A percentile compares a stretch with the other conserved stretches of the same genome.
These are phyloP conservation scores for Strobilomyces confusus DNA, from an alignment of 768 basidiomycete species.

Conservation along the genomic window DNA sequence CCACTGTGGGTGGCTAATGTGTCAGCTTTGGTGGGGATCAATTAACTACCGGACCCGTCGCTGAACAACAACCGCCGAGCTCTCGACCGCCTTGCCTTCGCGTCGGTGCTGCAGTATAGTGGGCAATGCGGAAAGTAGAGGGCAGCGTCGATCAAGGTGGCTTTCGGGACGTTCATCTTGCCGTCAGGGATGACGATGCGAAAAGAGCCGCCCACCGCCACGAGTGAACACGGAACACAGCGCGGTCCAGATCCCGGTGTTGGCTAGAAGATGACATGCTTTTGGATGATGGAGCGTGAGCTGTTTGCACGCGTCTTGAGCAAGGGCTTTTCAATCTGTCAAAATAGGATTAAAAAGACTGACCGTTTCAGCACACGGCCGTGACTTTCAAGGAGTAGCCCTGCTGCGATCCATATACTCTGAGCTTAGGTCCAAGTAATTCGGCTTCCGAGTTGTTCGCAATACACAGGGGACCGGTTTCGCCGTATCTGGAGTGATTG, in stretches of 20 bases:
- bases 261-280: conserved; percentile 8
- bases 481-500: not conserved
- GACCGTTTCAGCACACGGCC: not conserved
- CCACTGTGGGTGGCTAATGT: too few species aligned
- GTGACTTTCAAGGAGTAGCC: not conserved
- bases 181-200: too few species aligned
- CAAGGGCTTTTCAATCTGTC: too few species aligned
- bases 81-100: too few species aligned
- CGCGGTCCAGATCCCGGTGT: conserved; percentile 14
- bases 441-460: not conserved
- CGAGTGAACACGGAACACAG: conserved; percentile 1
- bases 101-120: conserved; percentile 9
- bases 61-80: too few species aligned
- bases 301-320: too few species aligned
- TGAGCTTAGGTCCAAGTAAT: not conserved
- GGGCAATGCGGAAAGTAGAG: conserved; percentile 8
- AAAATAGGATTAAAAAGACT: not conserved
- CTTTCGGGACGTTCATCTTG: not conserved
- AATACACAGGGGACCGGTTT: not conserved
- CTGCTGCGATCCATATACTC: not conserved
- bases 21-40: too few species aligned
- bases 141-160: conserved; percentile 3
- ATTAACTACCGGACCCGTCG: too few species aligned
- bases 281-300: conserved; percentile 6
- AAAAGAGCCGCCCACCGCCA: not conserved